Conservation (phyloP, 768 basidiomycete genomes). For the Rickenella mellea region DNA sequence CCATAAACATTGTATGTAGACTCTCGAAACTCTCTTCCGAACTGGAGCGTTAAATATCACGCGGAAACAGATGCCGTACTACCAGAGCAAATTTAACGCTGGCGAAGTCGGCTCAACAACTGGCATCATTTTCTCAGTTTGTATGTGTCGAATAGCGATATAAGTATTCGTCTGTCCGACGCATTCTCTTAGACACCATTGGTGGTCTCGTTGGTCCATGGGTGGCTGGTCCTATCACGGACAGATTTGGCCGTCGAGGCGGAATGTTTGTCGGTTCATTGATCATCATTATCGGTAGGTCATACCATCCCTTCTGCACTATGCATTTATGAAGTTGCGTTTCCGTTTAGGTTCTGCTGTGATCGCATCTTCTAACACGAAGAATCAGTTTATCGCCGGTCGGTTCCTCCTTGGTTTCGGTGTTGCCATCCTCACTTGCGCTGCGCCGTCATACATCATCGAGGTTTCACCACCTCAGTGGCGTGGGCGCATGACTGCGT, state of each 20-base stretch:
- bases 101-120: slow-evolving; percentile 12
- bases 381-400: slow-evolving; percentile 40
- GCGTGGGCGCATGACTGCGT: slow-evolving; percentile 40
- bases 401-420: slow-evolving; percentile 46
- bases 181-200: slow-evolving; percentile 12
- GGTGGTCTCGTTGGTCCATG: slow-evolving; percentile 19
- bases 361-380: slow-evolving; percentile 33
- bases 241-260: slow-evolving; percentile 19
- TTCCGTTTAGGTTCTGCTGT: slow-evolving; percentile 31
- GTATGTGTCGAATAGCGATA: background rate
- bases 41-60: background rate
- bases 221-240: slow-evolving; percentile 20
- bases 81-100: slow-evolving; percentile 12
- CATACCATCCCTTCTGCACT: background rate
- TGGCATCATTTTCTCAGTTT: slow-evolving; percentile 18
- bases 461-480: slow-evolving; percentile 55
- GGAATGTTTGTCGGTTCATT: slow-evolving; percentile 20
- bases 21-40: slow-evolving; percentile 1
- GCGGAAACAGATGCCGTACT: slow-evolving; percentile 11
- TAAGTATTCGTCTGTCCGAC: background rate
- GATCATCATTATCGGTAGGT: slow-evolving; percentile 8
- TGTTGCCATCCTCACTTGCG: slow-evolving; percentile 25
- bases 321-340: background rate
- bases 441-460: slow-evolving; percentile 34
- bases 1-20: slow-evolving; percentile 8